phyloP scores from a whole-genome alignment of 1,284 basidiomycete species.

The Caloboletus firmus region DNA sequence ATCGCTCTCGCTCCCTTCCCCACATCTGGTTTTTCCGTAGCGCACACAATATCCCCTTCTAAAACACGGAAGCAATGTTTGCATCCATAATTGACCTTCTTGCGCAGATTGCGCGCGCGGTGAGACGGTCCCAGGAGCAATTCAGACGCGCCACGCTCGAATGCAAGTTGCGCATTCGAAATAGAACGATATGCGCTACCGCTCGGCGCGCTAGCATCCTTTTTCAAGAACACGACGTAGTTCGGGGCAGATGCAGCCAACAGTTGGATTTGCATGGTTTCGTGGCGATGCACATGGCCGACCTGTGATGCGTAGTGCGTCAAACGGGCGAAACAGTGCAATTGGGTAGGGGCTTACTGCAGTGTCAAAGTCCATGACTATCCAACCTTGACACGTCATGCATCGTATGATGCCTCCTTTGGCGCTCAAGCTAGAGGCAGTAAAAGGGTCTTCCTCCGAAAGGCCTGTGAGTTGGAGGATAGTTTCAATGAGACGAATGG shows the following conservation, averaged over 20 bases:
- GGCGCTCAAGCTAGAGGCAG: constrained; percentile 23
- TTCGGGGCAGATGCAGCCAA: constrained; percentile 9
- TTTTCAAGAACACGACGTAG: background rate
- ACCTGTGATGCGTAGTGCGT: constrained; percentile 38
- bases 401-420: constrained; percentile 46
- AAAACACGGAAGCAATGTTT: constrained; percentile 46
- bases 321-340: background rate
- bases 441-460: constrained; percentile 35
- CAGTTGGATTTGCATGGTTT: constrained; percentile 46
- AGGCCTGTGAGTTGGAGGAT: constrained; percentile 37
- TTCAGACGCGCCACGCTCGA: constrained; percentile 35
- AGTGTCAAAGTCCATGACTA: constrained; percentile 50
- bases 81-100: constrained; percentile 48
- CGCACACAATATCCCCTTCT: background rate
- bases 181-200: background rate
- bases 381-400: constrained; percentile 48
- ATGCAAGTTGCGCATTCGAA: constrained; percentile 20
- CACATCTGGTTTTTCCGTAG: background rate
- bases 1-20: constrained; percentile 29
- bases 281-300: constrained; percentile 64
- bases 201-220: too few species aligned
- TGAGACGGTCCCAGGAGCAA: constrained; percentile 30
- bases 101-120: constrained; percentile 30
- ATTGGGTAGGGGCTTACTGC: constrained; percentile 41
- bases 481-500: constrained; percentile 40